Percentiles rank a stretch among this genome's conserved stretches.
Conservation (phyloP, 805 yeast genomes). For the Suhomyces faveliae region DNA sequence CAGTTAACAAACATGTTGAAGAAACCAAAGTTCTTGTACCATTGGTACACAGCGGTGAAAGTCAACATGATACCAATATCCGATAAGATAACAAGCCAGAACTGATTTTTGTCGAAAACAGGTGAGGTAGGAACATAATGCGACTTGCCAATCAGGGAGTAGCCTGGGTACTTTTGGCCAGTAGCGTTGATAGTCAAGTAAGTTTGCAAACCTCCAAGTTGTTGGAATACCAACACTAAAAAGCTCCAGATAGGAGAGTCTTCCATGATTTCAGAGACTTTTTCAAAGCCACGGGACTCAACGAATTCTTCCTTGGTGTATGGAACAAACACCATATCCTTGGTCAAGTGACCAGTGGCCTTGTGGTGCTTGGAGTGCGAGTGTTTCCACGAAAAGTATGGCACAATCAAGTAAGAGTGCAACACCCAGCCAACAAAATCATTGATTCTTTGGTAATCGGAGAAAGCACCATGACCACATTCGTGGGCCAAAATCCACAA, state of each 20-base stretch:
- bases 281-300: conserved; percentile 33
- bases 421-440: conserved; percentile 81
- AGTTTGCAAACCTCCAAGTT: conserved; percentile 72
- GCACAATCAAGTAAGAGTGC: conserved; percentile 77
- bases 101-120: conserved; percentile 70
- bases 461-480: conserved; percentile 88
- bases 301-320: conserved; percentile 58
- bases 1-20: conserved; percentile 66
- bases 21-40: conserved; percentile 62
- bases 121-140: conserved; percentile 77
- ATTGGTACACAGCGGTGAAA: conserved; percentile 51
- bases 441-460: conserved; percentile 68
- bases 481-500: conserved; percentile 87
- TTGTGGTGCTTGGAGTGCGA: conserved; percentile 87
- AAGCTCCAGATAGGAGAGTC: conserved; percentile 75
- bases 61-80: conserved; percentile 69
- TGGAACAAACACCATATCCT: conserved; percentile 87
- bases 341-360: conserved; percentile 78
- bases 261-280: conserved; percentile 57
- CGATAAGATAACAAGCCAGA: conserved; percentile 65
- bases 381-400: conserved; percentile 85
- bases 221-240: conserved; percentile 57
- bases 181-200: conserved; percentile 70
- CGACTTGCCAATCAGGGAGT: conserved; percentile 47
- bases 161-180: conserved; percentile 61